Percentiles rank a stretch among this genome's conserved stretches.
Evolutionary conservation across 805 yeast species (phyloP).

Genomic region (Cyberlindnera saturnus): DNA sequence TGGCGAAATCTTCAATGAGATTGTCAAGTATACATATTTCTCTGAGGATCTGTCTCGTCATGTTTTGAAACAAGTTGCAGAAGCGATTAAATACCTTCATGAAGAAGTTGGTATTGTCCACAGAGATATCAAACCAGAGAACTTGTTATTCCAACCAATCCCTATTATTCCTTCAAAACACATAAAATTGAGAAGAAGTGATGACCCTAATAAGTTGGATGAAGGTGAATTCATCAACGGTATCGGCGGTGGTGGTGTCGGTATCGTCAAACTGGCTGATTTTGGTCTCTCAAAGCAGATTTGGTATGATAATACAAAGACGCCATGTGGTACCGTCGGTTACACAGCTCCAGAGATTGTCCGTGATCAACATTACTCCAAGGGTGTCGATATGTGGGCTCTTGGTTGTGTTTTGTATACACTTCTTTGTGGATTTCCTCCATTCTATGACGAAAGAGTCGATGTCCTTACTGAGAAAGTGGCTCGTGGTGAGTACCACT

Average conservation of each 20-base stretch:
- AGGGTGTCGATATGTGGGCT: conserved; percentile 70
- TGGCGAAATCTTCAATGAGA: conserved; percentile 74
- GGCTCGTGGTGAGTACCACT: conserved; percentile 65
- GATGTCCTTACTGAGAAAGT: conserved; percentile 66
- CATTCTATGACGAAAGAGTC: conserved; percentile 62
- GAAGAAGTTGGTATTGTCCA: conserved; percentile 91
- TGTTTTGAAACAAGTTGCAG: conserved; percentile 61
- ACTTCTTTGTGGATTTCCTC: conserved; percentile 67
- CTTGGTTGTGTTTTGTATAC: conserved; percentile 68
- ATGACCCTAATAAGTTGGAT: conserved; percentile 50
- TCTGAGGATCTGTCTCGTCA: conserved; percentile 52
- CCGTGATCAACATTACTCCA: conserved; percentile 51
- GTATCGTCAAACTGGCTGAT: conserved; percentile 60
- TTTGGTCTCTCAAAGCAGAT: conserved; percentile 63
- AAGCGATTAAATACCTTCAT: conserved; percentile 90
- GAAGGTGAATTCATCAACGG: conserved; percentile 51
- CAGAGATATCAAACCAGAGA: conserved; percentile 94
- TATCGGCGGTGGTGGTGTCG: conserved; percentile 60
- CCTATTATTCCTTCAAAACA: conserved; percentile 12
- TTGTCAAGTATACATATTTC: conserved; percentile 55
- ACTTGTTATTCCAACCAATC: conserved; percentile 62
- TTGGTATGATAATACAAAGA: conserved; percentile 45
- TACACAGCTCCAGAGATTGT: conserved; percentile 73
- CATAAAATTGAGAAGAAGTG: conserved; percentile 37
- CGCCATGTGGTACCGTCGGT: conserved; percentile 75